Evolutionary conservation across 1,284 basidiomycete species (phyloP).

Genomic region (Malassezia nana): DNA sequence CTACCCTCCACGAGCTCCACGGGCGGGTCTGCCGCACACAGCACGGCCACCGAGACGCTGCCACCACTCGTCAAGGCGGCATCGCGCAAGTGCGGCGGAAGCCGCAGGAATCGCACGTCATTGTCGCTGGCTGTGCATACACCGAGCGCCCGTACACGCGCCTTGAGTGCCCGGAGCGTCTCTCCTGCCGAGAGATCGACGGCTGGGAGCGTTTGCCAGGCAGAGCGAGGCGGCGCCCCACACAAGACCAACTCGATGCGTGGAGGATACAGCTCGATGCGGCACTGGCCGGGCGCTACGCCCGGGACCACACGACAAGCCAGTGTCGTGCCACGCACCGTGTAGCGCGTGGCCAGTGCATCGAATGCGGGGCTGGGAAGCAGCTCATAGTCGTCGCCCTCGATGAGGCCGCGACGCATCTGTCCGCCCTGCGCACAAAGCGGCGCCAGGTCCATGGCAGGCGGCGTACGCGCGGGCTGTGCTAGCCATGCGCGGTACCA

Average conservation of each 20-base stretch:
- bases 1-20: slow-evolving; percentile 36
- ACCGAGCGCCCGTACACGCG: slow-evolving; percentile 22
- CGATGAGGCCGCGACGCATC: slow-evolving; percentile 51
- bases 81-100: slow-evolving; percentile 20
- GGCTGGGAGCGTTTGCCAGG: slow-evolving; percentile 11
- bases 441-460: slow-evolving; percentile 63
- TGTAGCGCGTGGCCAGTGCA: slow-evolving; percentile 64
- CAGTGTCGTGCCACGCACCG: slow-evolving; percentile 55
- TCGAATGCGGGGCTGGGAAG: slow-evolving; percentile 66
- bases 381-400: slow-evolving; percentile 68
- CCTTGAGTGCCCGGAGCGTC: slow-evolving; percentile 30
- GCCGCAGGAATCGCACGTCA: slow-evolving; percentile 25
- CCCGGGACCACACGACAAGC: slow-evolving; percentile 59
- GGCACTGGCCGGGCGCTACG: slow-evolving; percentile 49
- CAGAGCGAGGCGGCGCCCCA: slow-evolving; percentile 36
- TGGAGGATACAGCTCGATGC: slow-evolving; percentile 71
- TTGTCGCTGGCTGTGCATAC: slow-evolving; percentile 16
- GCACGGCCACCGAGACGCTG: not conserved
- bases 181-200: slow-evolving; percentile 29
- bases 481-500: slow-evolving; percentile 71
- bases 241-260: slow-evolving; percentile 56
- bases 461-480: slow-evolving; percentile 54
- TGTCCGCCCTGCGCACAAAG: slow-evolving; percentile 53
- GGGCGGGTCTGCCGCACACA: slow-evolving; percentile 17
- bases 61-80: slow-evolving; percentile 12